These are phyloP conservation scores for Aspergillus indologenus DNA, from an alignment of 495 filamentous ascomycete species.

Conservation along the genomic window DNA sequence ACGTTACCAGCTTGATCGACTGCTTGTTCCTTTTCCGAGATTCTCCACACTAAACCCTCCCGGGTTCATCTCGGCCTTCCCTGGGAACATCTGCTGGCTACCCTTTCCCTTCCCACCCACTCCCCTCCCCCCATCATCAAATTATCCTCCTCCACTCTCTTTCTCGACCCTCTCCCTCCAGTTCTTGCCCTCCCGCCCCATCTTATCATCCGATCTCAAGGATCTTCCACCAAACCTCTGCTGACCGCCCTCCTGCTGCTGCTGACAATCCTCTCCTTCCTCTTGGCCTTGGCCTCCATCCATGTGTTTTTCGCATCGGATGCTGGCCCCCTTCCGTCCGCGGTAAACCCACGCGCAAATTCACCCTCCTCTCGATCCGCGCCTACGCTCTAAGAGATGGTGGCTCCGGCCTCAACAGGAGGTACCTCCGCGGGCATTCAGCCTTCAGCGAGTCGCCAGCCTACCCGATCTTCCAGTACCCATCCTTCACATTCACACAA, in stretches of 20 bases:
- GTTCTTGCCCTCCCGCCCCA: conserved; percentile 6
- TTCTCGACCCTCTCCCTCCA: background rate
- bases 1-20: conserved; percentile 7
- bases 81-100: conserved; percentile 27
- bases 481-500: conserved; percentile 51
- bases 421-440: conserved; percentile 41
- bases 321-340: conserved; percentile 26
- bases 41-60: conserved; percentile 28
- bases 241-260: conserved; percentile 7
- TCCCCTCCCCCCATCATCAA: conserved; percentile 14
- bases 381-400: conserved; percentile 39
- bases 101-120: conserved; percentile 23
- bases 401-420: conserved; percentile 51
- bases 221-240: background rate
- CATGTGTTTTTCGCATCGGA: conserved; percentile 38
- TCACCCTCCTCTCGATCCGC: conserved; percentile 15
- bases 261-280: conserved; percentile 7
- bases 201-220: background rate
- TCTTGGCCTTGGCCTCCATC: conserved; percentile 20
- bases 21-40: conserved; percentile 20
- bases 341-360: conserved; percentile 26
- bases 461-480: conserved; percentile 42
- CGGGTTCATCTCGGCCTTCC: conserved; percentile 28
- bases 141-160: conserved; percentile 12
- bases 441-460: conserved; percentile 34